Evolutionary conservation across 2,329 filamentous ascomycete genomes (phyloP), one percentile per base, ranked within the genome.

Genomic region (Epicoccum sorghinum): DNA sequence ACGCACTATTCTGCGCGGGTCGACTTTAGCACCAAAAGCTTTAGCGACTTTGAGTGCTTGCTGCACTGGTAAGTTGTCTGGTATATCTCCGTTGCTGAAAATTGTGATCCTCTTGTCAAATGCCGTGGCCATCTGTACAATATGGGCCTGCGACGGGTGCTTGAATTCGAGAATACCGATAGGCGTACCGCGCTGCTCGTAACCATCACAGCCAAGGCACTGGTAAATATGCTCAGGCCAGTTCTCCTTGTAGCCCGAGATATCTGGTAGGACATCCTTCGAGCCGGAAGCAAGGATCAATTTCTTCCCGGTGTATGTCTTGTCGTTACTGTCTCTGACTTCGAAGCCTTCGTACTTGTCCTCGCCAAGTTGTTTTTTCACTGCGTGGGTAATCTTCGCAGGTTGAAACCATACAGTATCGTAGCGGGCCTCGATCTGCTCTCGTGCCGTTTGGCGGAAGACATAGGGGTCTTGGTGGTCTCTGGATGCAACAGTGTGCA

Each of bases 121-220:
- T 0, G 58, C 54, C 1, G 47, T 35, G 1, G 67, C 68, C 67
- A 72, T 69, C 32, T 59, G 52, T 2, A 66, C 64, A 3, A 66
- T 39, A 46, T 71, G 70, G 3, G 58, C 45, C n/a, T 57, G 60
- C 44, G 57, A 55, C 1, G 68, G 65, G n/a, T 47, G 58, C 8
- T 58, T 52, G 29, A 65, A 68, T 3, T 57, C 61, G 0, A 73
- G 57, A 14, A 73, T 55, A 3, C 69, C 70, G 4, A 70, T 65
- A 0, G 71, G 61, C 2, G 60, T 61, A 1, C 80, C 82, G 12
- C 79, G 76, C 45, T 86, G 81, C 57, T 87, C 84, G 64, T 78
- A 86, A 4, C 84, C 84, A 58, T 86, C 78, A 67, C 83, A 87
- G 61, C 82, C 85, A 1, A 86, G 76, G 59, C 83, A 87, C 61